phyloP scores from a whole-genome alignment of 768 basidiomycete species.

The Sarcodon sp. region DNA sequence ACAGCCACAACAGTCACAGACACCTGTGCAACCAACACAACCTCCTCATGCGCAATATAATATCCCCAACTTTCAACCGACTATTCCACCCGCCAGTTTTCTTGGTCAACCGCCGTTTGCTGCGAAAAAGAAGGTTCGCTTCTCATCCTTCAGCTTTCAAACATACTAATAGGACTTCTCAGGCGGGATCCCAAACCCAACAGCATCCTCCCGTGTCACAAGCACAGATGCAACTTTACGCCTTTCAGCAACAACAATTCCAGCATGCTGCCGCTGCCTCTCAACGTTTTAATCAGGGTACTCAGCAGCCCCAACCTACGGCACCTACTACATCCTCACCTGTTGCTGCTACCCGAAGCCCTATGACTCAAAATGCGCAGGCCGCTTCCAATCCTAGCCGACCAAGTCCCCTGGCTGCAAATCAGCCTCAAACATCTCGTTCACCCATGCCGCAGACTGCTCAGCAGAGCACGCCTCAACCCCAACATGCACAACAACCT shows the following conservation, averaged over 20 bases:
- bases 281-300: background rate
- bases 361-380: background rate
- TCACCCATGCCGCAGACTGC: constrained; percentile 8
- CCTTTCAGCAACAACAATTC: background rate
- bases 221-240: background rate
- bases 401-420: constrained; percentile 6
- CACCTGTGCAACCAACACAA: constrained; percentile 9
- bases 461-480: constrained; percentile 6
- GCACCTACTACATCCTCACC: background rate
- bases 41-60: constrained; percentile 5
- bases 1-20: constrained; percentile 12
- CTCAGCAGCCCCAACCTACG: background rate
- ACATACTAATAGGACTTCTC: background rate
- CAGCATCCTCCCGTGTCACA: background rate
- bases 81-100: background rate
- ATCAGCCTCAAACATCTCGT: constrained; percentile 7
- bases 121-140: background rate
- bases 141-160: background rate
- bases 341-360: background rate
- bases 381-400: constrained; percentile 7
- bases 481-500: constrained; percentile 9
- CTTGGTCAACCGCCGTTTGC: background rate
- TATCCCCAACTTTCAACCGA: background rate
- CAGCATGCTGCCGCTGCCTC: background rate
- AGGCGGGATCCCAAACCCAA: background rate